Percentiles rank a stretch among this genome's conserved stretches.
phyloP scores from a whole-genome alignment of 345 rosid genomes.

The Populus davidiana region DNA sequence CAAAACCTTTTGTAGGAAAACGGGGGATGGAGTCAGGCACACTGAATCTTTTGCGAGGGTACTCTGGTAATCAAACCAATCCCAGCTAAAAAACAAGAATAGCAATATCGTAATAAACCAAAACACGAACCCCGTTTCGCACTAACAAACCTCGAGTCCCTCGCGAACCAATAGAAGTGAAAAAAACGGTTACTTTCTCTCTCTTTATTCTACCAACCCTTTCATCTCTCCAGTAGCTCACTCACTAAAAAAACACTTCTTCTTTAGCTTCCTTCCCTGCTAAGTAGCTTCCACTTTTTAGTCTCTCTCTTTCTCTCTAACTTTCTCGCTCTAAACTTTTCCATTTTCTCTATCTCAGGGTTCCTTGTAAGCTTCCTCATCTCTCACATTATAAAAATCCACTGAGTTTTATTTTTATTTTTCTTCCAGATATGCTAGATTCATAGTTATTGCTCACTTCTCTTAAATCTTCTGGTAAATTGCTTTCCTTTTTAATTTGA shows the following conservation, averaged over 20 bases:
- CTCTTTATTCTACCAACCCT: not conserved
- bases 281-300: constrained; percentile 10
- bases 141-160: not conserved
- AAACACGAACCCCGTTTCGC: not conserved
- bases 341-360: not conserved
- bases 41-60: no score
- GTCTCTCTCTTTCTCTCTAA: not conserved
- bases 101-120: not conserved
- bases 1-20: no score
- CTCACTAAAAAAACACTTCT: not conserved
- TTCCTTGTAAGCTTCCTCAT: constrained; percentile 3
- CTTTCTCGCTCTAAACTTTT: not conserved
- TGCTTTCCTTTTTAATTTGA: not conserved
- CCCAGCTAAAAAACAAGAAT: no score
- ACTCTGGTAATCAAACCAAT: no score
- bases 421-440: not conserved
- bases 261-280: not conserved
- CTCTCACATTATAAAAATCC: not conserved
- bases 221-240: not conserved
- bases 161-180: not conserved
- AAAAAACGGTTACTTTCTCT: not conserved
- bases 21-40: no score
- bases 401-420: not conserved
- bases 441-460: not conserved
- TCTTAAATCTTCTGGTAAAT: not conserved